These are phyloP conservation scores for Globisporangium iwayamae DNA, from an alignment of 352 stramenopile species.

Conservation along the genomic window DNA sequence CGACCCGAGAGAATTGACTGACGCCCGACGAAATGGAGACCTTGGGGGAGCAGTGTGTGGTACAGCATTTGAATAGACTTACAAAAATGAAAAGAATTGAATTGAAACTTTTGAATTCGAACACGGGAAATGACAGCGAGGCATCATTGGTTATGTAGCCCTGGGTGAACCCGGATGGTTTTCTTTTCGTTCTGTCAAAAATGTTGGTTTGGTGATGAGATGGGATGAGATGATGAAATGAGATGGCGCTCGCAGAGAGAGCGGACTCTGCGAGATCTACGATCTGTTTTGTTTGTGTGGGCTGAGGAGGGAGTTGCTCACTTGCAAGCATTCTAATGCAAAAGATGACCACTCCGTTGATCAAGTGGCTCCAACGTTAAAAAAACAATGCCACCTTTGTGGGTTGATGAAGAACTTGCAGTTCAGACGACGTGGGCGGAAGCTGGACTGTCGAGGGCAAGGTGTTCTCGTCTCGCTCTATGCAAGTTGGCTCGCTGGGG, in stretches of 20 bases:
- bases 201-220: too few species aligned
- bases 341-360: too few species aligned
- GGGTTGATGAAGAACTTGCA: not conserved
- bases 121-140: too few species aligned
- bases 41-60: not conserved
- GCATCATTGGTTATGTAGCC: too few species aligned
- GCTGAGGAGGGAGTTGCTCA: not conserved
- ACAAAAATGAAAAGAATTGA: not conserved
- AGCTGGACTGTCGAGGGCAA: not conserved
- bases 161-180: too few species aligned
- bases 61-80: conserved; percentile 5
- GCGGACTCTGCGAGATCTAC: too few species aligned
- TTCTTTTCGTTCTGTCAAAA: too few species aligned
- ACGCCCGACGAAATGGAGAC: conserved; percentile 1
- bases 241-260: too few species aligned
- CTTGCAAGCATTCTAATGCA: not conserved
- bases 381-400: not conserved
- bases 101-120: not conserved
- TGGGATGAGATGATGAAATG: too few species aligned
- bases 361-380: not conserved
- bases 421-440: not conserved
- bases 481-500: too few species aligned
- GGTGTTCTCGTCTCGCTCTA: too few species aligned
- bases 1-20: not conserved
- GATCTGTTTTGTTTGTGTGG: too few species aligned